Evolutionary conservation across 345 rosid genomes (phyloP), one percentile per base, ranked within the genome.

Genomic region (Gossypium turneri): DNA sequence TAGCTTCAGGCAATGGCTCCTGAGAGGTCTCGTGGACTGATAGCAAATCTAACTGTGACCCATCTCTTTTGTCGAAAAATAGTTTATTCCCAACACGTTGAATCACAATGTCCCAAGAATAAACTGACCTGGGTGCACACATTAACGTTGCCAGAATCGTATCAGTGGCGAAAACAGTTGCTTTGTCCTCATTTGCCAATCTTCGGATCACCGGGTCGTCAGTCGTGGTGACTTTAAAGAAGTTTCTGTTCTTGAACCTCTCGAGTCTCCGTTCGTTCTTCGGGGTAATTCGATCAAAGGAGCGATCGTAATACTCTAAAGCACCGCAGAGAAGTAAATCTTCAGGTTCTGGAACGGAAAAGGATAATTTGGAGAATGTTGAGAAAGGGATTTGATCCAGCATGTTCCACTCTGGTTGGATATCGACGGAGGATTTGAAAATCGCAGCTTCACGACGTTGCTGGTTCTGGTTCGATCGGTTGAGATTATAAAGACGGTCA

Each of bases 371-470:
- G 2, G 97, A 86, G 85, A 95, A 93, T 7, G 91, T 87, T 0
- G 97, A 86, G 75, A 95, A 95, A 0, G 99, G 99, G 24, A 95
- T 95, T 90, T 93, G 97, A 50, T 95, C 98, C 2, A 91, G 91
- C 99, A 95, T 93, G 75, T 93, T 91, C 99, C 99, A 95, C 55
- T 95, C 99, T 0, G 99, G 98, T 66, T 95, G 98, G 48, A 95
- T 95, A 70, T 93, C 99, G 57, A 95, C 98, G 0, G 98, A 93
- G 0, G 97, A 93, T 61, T 92, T 95, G 57, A 89, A 92, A 1
- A 84, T 88, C 0, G 98, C 97, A 0, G 98, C 94, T 80, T 95
- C 99, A 8, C 99, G 90, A 9, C 99, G 97, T 16, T 81, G 79
- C 45, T 88, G 92, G 60, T 88, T 82, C 63, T 86, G 89, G 12